phyloP scores from a whole-genome alignment of 140 eudicot species.

The Flaveria floridana region DNA sequence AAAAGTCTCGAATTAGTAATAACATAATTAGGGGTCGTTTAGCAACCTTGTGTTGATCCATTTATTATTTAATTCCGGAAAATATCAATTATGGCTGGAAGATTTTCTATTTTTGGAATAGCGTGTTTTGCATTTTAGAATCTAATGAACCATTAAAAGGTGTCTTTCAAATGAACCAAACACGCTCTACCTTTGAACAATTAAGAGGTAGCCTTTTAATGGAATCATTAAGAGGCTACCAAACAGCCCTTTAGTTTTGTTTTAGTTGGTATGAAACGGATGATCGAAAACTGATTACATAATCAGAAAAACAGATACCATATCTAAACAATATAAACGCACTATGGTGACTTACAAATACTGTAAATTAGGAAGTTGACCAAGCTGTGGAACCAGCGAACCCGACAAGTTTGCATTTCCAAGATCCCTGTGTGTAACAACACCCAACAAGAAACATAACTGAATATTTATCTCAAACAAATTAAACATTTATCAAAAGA shows the following conservation, averaged over 20 bases:
- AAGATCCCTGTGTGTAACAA: constrained; percentile 63
- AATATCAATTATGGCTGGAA: no score
- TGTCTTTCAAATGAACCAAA: no score
- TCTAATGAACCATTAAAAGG: no score
- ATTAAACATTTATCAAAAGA: neutral
- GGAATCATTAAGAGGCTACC: no score
- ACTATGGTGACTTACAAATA: constrained; percentile 67
- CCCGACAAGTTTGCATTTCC: constrained; percentile 96
- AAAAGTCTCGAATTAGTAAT: neutral
- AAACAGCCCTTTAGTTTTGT: neutral
- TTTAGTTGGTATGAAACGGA: neutral
- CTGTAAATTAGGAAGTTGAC: constrained; percentile 72
- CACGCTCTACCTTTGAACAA: no score
- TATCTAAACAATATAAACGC: neutral
- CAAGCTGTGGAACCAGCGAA: constrained; percentile 78
- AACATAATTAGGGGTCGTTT: no score
- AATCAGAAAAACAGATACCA: neutral
- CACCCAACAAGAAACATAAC: neutral
- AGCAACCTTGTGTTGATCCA: no score
- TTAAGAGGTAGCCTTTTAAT: no score
- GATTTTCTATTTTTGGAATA: no score
- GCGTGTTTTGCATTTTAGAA: no score
- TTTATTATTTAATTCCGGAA: no score
- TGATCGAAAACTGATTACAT: neutral
- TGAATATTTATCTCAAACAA: neutral